A percentile compares a stretch with the other conserved stretches of the same genome.
phyloP scores from a whole-genome alignment of 331 rosid genomes.

The Rhamnella rubrinervis region DNA sequence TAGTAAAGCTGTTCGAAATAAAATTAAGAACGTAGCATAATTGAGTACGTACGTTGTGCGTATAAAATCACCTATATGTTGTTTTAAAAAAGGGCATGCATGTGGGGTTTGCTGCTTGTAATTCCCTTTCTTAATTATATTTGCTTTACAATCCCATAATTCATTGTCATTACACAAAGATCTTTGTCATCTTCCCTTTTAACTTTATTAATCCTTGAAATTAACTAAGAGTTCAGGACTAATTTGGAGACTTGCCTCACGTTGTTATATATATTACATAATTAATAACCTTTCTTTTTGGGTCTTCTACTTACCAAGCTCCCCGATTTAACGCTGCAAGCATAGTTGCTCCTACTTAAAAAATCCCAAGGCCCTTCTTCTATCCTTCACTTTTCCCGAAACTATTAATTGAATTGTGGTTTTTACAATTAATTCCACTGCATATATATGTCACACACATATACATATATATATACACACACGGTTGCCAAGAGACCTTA shows the following conservation, averaged over 20 bases:
- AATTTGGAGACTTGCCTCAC: no score
- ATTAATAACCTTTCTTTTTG: no score
- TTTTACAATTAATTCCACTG: constrained; percentile 16
- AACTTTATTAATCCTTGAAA: no score
- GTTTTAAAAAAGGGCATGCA: background rate
- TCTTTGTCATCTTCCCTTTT: constrained; percentile 11
- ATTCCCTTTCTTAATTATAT: background rate
- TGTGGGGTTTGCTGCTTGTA: background rate
- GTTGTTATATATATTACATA: no score
- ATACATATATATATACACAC: background rate
- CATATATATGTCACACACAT: no score
- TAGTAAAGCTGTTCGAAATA: no score
- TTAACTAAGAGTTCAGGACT: no score
- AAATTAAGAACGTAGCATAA: no score
- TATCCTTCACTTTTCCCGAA: constrained; percentile 28
- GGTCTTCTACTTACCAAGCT: no score
- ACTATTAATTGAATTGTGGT: background rate
- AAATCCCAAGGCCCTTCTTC: constrained; percentile 39
- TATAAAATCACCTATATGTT: background rate
- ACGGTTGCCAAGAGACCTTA: constrained; percentile 34
- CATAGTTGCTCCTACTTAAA: constrained; percentile 15
- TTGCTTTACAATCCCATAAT: constrained; percentile 14
- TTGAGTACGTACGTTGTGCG: no score
- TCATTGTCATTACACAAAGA: constrained; percentile 27
- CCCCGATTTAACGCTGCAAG: background rate